These are phyloP conservation scores for Neurospora discreta DNA, from an alignment of 495 filamentous ascomycete genomes.

Conservation along the genomic window DNA sequence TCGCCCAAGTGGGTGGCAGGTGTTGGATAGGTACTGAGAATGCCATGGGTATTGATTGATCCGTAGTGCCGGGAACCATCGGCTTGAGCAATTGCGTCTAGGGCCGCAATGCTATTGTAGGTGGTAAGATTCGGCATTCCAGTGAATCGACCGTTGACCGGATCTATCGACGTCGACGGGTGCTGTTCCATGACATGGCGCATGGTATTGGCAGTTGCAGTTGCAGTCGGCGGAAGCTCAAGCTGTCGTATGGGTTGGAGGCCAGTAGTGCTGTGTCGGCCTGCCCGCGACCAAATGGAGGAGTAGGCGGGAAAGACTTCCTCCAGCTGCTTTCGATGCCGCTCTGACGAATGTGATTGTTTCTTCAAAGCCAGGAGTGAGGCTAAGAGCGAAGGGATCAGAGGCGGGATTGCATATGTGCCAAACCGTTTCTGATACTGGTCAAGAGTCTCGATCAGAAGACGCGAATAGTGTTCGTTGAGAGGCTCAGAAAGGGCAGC, in stretches of 20 bases:
- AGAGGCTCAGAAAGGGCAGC: conserved; percentile 3
- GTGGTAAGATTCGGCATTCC: neutral
- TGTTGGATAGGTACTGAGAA: neutral
- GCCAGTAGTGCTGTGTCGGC: neutral
- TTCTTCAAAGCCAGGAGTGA: conserved; percentile 5
- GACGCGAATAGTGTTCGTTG: neutral
- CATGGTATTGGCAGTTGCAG: neutral
- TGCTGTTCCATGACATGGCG: neutral
- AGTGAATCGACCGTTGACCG: neutral
- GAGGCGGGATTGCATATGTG: conserved; percentile 8
- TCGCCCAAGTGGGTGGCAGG: neutral
- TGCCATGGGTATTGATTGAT: neutral
- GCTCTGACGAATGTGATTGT: neutral
- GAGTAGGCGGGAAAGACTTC: conserved; percentile 3
- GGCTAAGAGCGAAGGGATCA: conserved; percentile 7
- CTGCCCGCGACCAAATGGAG: neutral
- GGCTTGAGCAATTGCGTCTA: neutral
- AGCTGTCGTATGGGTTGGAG: neutral
- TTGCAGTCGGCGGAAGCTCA: neutral
- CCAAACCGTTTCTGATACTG: conserved; percentile 12
- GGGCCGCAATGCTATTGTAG: neutral
- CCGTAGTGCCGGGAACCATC: neutral
- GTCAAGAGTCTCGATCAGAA: conserved; percentile 12
- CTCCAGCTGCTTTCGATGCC: neutral
- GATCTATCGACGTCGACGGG: neutral